These are phyloP conservation scores for Rhodosporidiobolus sp. DNA, from an alignment of 768 basidiomycete genomes.

Conservation along the genomic window DNA sequence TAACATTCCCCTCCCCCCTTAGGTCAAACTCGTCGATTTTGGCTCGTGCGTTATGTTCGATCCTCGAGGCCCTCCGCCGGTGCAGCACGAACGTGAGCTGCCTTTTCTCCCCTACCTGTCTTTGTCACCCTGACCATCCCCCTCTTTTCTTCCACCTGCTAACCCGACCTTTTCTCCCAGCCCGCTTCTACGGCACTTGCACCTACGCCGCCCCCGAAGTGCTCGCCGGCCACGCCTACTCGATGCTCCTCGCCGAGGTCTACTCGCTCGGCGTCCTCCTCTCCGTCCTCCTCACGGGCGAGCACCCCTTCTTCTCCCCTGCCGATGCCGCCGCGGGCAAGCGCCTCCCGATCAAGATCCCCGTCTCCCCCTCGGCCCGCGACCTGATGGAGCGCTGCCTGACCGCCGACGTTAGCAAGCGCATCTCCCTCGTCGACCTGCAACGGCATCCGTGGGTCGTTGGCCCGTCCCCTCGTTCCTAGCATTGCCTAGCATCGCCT, in stretches of 20 bases:
- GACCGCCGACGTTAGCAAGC: background rate
- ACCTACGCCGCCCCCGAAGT: constrained; percentile 47
- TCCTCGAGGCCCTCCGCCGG: constrained; percentile 59
- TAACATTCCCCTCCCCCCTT: background rate
- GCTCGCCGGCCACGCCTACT: constrained; percentile 47
- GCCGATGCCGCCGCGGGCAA: constrained; percentile 13
- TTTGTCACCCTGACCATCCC: too few relatives aligned
- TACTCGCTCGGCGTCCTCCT: constrained; percentile 53
- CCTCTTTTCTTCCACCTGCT: background rate
- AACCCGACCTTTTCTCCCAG: constrained; percentile 40
- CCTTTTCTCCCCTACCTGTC: too few relatives aligned
- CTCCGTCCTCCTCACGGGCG: constrained; percentile 50
- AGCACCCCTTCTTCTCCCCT: constrained; percentile 46
- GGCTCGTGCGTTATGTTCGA: constrained; percentile 77
- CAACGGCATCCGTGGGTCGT: constrained; percentile 12
- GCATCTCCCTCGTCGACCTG: constrained; percentile 19
- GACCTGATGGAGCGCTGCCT: constrained; percentile 15
- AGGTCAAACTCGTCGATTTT: constrained; percentile 90
- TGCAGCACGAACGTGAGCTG: constrained; percentile 21
- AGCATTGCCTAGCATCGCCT: too few relatives aligned
- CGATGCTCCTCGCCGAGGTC: constrained; percentile 49
- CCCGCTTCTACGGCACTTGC: constrained; percentile 33
- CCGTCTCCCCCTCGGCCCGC: background rate
- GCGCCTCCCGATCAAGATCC: background rate
- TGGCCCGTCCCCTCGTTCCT: background rate